Evolutionary conservation across 176 grass and related monocot species (phyloP).

Genomic region (Tuctoria greenei): DNA sequence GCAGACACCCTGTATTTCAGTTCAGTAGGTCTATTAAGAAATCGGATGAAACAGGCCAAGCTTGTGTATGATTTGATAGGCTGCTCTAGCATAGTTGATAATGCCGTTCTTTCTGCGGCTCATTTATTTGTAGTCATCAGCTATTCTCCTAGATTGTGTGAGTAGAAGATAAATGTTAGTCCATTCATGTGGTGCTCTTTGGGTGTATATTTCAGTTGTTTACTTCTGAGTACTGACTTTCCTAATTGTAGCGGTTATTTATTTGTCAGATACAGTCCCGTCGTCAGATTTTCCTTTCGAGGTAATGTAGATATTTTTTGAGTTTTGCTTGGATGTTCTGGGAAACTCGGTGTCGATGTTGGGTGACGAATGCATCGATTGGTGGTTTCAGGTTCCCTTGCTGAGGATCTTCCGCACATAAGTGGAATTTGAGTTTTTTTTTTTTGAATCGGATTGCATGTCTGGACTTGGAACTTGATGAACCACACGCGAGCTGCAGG

Average conservation of each 20-base stretch:
- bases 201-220: constrained; percentile 54
- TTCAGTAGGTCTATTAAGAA: constrained; percentile 82
- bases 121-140: constrained; percentile 19
- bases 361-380: not conserved
- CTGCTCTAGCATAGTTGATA: constrained; percentile 20
- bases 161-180: constrained; percentile 33
- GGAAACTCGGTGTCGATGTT: not conserved
- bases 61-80: constrained; percentile 59
- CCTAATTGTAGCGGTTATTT: constrained; percentile 1
- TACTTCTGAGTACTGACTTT: constrained; percentile 39
- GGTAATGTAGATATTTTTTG: not conserved
- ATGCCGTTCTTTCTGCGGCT: not conserved
- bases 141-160: constrained; percentile 36
- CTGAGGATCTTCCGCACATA: constrained; percentile 42
- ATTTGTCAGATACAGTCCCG: too few relatives aligned
- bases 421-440: too few relatives aligned
- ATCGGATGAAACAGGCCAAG: constrained; percentile 62
- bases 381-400: not conserved
- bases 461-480: too few relatives aligned
- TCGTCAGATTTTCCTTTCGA: not conserved
- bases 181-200: constrained; percentile 33
- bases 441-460: too few relatives aligned
- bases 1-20: constrained; percentile 81
- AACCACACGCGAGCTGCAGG: too few relatives aligned
- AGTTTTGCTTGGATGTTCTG: not conserved